Evolutionary conservation across 768 basidiomycete genomes (phyloP).

Genomic region (Russula sp.): DNA sequence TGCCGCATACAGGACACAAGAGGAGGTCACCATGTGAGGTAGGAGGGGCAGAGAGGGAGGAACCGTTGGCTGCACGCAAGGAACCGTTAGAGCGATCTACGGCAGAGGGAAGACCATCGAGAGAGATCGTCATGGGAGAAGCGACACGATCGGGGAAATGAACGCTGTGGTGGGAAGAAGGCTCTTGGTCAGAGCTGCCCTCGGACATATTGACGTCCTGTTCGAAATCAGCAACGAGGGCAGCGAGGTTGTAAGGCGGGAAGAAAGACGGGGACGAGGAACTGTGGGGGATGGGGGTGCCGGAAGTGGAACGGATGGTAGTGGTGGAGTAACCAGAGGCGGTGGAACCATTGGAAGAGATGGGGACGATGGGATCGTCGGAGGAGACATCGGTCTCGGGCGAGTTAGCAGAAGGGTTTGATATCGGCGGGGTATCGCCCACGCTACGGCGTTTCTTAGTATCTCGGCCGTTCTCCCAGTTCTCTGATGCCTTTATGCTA

Average conservation of each 20-base stretch:
- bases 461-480: constrained; percentile 23
- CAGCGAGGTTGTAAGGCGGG: constrained; percentile 14
- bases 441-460: constrained; percentile 25
- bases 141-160: constrained; percentile 13
- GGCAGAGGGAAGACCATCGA: constrained; percentile 11
- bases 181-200: constrained; percentile 5
- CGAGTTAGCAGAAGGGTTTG: constrained; percentile 16
- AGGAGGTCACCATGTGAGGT: constrained; percentile 21
- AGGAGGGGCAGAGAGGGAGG: constrained; percentile 22
- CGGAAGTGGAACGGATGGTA: constrained; percentile 12
- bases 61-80: background rate
- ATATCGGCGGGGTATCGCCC: constrained; percentile 20
- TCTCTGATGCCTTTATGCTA: constrained; percentile 22
- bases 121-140: constrained; percentile 23
- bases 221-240: constrained; percentile 7
- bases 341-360: constrained; percentile 2
- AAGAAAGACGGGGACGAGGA: constrained; percentile 15
- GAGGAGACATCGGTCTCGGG: constrained; percentile 10
- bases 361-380: background rate
- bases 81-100: constrained; percentile 13
- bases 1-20: constrained; percentile 22
- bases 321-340: constrained; percentile 13
- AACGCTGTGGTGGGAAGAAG: background rate
- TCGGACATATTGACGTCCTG: constrained; percentile 21
- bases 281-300: constrained; percentile 14